Evolutionary conservation across 176 grass and related monocot species (phyloP), one percentile per base, ranked within the genome.

Genomic region (Lolium rigidum): DNA sequence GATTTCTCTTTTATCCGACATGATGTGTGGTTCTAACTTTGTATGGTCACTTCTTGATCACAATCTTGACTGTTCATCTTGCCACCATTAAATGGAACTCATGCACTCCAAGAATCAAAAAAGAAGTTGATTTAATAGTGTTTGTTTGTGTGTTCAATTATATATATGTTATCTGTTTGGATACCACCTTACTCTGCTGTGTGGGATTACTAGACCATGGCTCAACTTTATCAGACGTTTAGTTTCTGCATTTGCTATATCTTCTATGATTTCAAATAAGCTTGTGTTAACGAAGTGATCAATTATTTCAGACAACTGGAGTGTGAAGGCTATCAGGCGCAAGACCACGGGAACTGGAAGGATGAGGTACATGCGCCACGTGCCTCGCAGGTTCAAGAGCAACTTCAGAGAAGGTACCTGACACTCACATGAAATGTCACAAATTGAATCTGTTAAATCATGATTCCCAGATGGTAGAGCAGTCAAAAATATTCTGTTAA

Each of bases 341-440:
- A 97, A 97, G 82, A 97, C 94, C 58, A 97, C 94, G 16, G 94
- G 94, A 24, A 90, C 94, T 0, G 94, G 94, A 79, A 88, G 94
- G 89, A 97, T 97, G 94, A 94, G 94, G 87, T 97, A 97, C 80
- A 25, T 97, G 70, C 92, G 94, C 4, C 94, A 97, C 2, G 63
- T 94, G 64, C 83, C 92, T 59, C 83, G 83, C 63, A 90, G 94
- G 83, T 97, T 97, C 82, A 97, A 94, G 90, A 92, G 87, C 64
- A 91, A 91, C 79, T 97, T 97, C 65, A 97, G 90, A 94, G 94
- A 97, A 93, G 94, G 94, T 97, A 82, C 10, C 0, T 70, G 1
- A 1, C 6, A n/a, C 9, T 15, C 8, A 2, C n/a, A 5, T 31
- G 28, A 6, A 77, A 41, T 0, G 7, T 31, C 51, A 39, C 7